Evolutionary conservation across 371 early-diverging fungal genomes (phyloP).

Genomic region (Entomophthora muscae): DNA sequence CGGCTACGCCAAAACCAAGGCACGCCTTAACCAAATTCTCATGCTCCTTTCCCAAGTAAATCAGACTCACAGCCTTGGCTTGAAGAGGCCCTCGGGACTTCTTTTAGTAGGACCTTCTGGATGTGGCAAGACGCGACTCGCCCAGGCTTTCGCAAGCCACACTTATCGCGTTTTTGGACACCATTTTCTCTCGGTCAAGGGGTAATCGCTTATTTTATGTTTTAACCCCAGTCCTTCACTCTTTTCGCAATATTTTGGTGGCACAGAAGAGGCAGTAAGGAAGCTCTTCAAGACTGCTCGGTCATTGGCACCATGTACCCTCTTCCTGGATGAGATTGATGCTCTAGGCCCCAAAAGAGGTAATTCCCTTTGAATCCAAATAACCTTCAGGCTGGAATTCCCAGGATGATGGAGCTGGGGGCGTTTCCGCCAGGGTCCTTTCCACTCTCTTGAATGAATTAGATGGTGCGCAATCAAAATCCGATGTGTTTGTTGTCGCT

Average conservation of each 20-base stretch:
- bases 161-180: constrained; percentile 7
- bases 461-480: constrained; percentile 49
- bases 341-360: constrained; percentile 65
- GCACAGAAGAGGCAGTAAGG: constrained; percentile 68
- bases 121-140: constrained; percentile 75
- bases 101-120: constrained; percentile 77
- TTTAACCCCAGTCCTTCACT: constrained; percentile 38
- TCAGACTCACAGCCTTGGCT: constrained; percentile 33
- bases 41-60: neutral
- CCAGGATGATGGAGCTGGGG: constrained; percentile 30
- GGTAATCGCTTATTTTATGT: neutral
- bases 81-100: constrained; percentile 57
- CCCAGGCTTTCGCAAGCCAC: constrained; percentile 48
- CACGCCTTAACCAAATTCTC: neutral
- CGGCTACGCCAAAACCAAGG: neutral
- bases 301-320: constrained; percentile 60
- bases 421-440: constrained; percentile 58
- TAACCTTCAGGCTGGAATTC: constrained; percentile 19
- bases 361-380: constrained; percentile 9
- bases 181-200: neutral
- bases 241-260: constrained; percentile 78
- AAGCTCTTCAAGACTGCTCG: constrained; percentile 70
- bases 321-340: constrained; percentile 86
- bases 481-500: constrained; percentile 60
- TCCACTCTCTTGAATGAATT: constrained; percentile 58